phyloP scores from a whole-genome alignment of 495 filamentous ascomycete species.

The Penicillium goetzii region DNA sequence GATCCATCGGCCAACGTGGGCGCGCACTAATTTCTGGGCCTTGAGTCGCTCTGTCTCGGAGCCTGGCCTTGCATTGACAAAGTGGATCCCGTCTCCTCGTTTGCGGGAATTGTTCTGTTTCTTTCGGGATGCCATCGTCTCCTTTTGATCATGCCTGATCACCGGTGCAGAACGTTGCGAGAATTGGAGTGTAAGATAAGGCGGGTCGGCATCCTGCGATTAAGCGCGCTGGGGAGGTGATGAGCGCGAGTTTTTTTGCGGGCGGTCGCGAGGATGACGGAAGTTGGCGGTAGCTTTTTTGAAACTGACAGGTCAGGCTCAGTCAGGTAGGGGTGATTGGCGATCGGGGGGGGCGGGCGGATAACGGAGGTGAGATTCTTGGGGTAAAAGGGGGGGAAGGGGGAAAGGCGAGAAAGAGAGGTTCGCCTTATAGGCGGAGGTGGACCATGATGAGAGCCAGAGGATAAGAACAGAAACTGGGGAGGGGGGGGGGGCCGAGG shows the following conservation, averaged over 20 bases:
- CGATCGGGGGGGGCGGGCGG: neutral
- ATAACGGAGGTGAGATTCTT: neutral
- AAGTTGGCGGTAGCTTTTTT: neutral
- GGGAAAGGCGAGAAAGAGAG: neutral
- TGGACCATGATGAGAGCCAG: neutral
- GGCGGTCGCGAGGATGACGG: neutral
- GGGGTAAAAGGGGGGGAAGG: neutral
- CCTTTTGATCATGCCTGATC: constrained; percentile 13
- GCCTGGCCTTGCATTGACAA: constrained; percentile 46
- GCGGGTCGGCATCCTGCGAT: constrained; percentile 18
- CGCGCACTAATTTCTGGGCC: constrained; percentile 42
- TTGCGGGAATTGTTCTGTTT: constrained; percentile 28
- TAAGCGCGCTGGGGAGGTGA: neutral
- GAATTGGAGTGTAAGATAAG: constrained; percentile 3
- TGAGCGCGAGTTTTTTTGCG: neutral
- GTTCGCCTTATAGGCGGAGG: neutral
- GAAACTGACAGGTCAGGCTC: neutral
- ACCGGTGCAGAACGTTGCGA: constrained; percentile 12
- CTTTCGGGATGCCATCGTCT: constrained; percentile 34
- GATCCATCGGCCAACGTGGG: constrained; percentile 49
- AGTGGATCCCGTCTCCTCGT: constrained; percentile 40
- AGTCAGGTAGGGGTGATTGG: neutral
- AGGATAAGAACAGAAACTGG: neutral
- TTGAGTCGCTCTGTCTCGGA: constrained; percentile 38
- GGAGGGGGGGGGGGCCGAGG: neutral